phyloP scores from a whole-genome alignment of 192 early-diverging fungal species.

The Podila epigama region DNA sequence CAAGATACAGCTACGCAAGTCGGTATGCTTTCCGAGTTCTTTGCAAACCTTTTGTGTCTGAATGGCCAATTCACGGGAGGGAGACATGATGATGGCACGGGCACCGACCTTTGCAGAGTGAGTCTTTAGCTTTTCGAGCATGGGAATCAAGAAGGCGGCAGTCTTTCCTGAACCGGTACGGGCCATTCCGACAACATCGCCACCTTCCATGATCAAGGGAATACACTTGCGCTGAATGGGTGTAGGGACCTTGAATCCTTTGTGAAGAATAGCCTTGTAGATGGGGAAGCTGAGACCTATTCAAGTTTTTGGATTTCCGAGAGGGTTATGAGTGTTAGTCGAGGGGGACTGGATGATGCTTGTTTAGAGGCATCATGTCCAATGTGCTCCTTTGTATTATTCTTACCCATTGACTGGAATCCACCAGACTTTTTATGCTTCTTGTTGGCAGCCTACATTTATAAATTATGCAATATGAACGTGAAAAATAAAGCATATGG shows the following conservation, averaged over 20 bases:
- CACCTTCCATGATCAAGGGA: constrained; percentile 88
- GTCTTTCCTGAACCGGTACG: constrained; percentile 99
- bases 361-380: neutral
- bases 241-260: constrained; percentile 98
- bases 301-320: too few species aligned
- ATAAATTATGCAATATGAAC: too few species aligned
- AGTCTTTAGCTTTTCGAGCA: constrained; percentile 84
- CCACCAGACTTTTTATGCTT: constrained; percentile 97
- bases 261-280: constrained; percentile 87
- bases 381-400: neutral
- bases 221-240: constrained; percentile 97
- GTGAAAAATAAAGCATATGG: too few species aligned
- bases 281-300: constrained; percentile 80
- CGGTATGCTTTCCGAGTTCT: constrained; percentile 93
- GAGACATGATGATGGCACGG: constrained; percentile 86
- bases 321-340: too few species aligned
- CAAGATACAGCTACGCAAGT: constrained; percentile 85
- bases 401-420: constrained; percentile 93
- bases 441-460: constrained; percentile 70
- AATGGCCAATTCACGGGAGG: constrained; percentile 94
- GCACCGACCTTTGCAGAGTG: constrained; percentile 89
- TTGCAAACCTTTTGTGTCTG: constrained; percentile 95
- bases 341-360: too few species aligned
- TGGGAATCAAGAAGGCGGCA: constrained; percentile 92
- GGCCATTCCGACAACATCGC: constrained; percentile 98